Base-by-base conservation (phyloP, 2,329 filamentous ascomycete species). In the Intubia oerlemansii region DNA sequence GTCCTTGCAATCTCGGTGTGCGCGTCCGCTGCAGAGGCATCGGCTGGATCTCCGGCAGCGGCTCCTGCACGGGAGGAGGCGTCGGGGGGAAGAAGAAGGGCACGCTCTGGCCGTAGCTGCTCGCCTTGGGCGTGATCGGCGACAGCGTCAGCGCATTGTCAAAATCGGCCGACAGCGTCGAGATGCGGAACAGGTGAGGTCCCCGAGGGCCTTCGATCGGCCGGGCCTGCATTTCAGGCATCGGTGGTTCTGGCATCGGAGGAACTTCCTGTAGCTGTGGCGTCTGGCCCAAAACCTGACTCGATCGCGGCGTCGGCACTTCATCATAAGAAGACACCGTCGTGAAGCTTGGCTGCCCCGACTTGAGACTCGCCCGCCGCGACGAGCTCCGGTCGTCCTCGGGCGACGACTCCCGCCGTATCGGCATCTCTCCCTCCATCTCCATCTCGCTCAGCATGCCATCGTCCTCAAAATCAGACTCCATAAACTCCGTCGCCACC, bases 251-350 rank as follows among this genome's bases (percentile, higher is more conserved):
- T n/a, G n/a, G n/a, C n/a, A n/a, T n/a, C n/a, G n/a, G n/a, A n/a
- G n/a, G n/a, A n/a, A n/a, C n/a, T n/a, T n/a, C n/a, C n/a, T n/a
- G n/a, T n/a, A n/a, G n/a, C n/a, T n/a, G n/a, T n/a, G n/a, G n/a
- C n/a, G n/a, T n/a, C n/a, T n/a, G n/a, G n/a, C n/a, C n/a, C n/a
- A n/a, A n/a, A n/a, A n/a, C n/a, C n/a, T n/a, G n/a, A 41, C 55
- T 63, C 25, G 75, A 75, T 36, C 67, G 64, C 12, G 84, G 84
- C 16, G 84, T 92, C 17, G 68, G 67, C 4, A 72, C 62, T 46
- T 91, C 82, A 43, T 90, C 81, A 42, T 77, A 82, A 2, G 80
- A 85, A 6, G 82, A 91, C 21, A 88, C 59, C 3, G 84, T 91
- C 4, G 80, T 85, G 44, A 84, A 69, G 54, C 80, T 90, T 34